Percentiles rank a stretch among this genome's conserved stretches.
Evolutionary conservation across 164 flowering plant genomes (phyloP).

Genomic region (Macadamia integrifolia): DNA sequence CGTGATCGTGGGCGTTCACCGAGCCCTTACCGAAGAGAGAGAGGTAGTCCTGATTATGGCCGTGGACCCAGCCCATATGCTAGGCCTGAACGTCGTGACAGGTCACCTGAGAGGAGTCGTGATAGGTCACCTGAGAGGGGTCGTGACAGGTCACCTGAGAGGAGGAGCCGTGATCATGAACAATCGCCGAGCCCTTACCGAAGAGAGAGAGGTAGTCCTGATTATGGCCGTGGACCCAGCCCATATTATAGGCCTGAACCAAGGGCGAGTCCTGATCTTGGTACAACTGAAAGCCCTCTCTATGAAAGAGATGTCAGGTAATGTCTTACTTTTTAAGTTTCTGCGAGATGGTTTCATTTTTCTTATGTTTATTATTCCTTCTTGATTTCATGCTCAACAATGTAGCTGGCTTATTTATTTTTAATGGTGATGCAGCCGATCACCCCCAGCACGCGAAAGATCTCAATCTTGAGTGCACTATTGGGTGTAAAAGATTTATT

Average conservation of each 20-base stretch:
- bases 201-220: slow-evolving; percentile 72
- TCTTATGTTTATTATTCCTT: not conserved
- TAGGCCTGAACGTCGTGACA: slow-evolving; percentile 9
- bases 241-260: slow-evolving; percentile 25
- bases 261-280: slow-evolving; percentile 46
- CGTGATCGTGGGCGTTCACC: slow-evolving; percentile 20
- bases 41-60: slow-evolving; percentile 89
- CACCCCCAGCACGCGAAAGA: slow-evolving; percentile 20
- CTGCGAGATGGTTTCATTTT: not conserved
- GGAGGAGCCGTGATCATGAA: slow-evolving; percentile 23
- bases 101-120: no score
- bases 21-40: slow-evolving; percentile 41
- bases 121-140: no score
- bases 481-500: not conserved
- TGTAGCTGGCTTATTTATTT: no score
- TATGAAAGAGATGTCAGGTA: slow-evolving; percentile 22
- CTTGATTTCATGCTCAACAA: not conserved
- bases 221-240: slow-evolving; percentile 62
- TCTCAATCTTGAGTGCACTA: slow-evolving; percentile 11
- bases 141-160: slow-evolving; percentile 44
- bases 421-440: slow-evolving; percentile 9
- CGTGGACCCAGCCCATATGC: slow-evolving; percentile 39
- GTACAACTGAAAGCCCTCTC: slow-evolving; percentile 28
- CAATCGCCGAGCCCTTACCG: slow-evolving; percentile 32
- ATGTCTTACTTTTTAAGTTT: not conserved